Base-by-base conservation (phyloP, 1,139 yeast species). In the Kodamaea anthophila region DNA sequence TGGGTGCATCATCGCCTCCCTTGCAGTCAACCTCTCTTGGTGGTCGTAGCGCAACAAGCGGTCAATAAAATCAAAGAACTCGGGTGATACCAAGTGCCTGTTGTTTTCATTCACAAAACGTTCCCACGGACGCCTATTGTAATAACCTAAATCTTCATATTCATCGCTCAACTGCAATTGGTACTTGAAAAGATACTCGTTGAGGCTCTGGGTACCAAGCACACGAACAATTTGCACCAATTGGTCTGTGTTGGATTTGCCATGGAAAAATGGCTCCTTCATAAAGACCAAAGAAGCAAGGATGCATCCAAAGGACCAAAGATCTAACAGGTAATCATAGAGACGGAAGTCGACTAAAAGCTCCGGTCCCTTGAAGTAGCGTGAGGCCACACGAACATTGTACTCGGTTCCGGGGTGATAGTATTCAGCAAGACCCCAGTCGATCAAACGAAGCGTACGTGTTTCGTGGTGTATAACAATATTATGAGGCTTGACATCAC, bases 401-500 rank as follows among this genome's bases (percentile, higher is more conserved):
- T 88, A 91, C 48, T 87, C 96, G 42, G 84, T 85, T 13, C 94
- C 94, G 5, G 87, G 83, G 52, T 93, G 98, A 55, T 93, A 93
- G 51, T 88, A 91, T 56, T 93, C 99, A 4, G 98, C 98, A 36
- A 93, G 67, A 8, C 99, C 99, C 98, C 98, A 93, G 63, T 93
- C 99, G 43, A 93, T 93, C 41, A 93, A 71, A 41, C 96, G 73
- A 43, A 93, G 64, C 37, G 63, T 65, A 46, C 74, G 73, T 42
- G 69, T 68, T 32, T 75, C 75, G 43, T 91, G 97, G 55, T 93
- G 98, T 49, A 93, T 93, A 96, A 93, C 91, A 28, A 93, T 93
- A 51, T 93, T 93, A 53, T 93, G 97, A 16, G 98, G 98, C 57
- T 93, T 93, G 39, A 93, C 98, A 58, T 93, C 99, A 53, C 99